Evolutionary conservation across 2,329 filamentous ascomycete species (phyloP), one percentile per base, ranked within the genome.

Genomic region (Beauveria varroae): DNA sequence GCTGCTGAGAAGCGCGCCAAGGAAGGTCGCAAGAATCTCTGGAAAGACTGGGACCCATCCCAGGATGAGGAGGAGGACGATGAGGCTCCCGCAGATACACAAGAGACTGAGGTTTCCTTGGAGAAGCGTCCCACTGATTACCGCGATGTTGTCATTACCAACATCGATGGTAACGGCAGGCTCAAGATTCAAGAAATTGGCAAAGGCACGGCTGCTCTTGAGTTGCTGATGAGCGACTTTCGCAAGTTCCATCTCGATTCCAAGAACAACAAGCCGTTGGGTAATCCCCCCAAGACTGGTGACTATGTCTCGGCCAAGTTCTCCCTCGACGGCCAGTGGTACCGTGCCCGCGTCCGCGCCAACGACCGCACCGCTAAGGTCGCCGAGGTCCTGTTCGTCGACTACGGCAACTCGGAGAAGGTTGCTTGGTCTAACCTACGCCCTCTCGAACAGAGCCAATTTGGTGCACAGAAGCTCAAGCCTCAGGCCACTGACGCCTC

Each of bases 401-500:
- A 99, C 78, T 99, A 96, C 75, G 95, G 95, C 68, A 99, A 99
- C 81, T 88, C 85, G 60, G 95, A 99, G 76, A 88, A 87, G 71
- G 81, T 96, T 62, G 85, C 93, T 0, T 99, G 93, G 92, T 83
- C 86, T 26, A 83, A 85, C 66, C 85, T 99, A 49, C 89, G 95
- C 30, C 81, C 91, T n/a, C 83, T 99, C 54, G 84, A 87, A 56
- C 86, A 91, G 71, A 75, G 85, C 18, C 88, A 93, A 68, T 99
- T 98, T 79, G 85, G 85, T 47, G 78, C 84, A 5, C 85, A 91
- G 73, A 93, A 89, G 75, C 86, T 99, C 63, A 93, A 90, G 76
- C 79, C 90, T 0, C 95, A 98, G 78, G 95, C 95, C 3, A 77
- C 87, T 0, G 93, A 98, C 67, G 93, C 93, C 0, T 86, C 88